Evolutionary conservation across 2,329 filamentous ascomycete species (phyloP), one percentile per base, ranked within the genome.

Genomic region (Dothidotthia symphoricarpi): DNA sequence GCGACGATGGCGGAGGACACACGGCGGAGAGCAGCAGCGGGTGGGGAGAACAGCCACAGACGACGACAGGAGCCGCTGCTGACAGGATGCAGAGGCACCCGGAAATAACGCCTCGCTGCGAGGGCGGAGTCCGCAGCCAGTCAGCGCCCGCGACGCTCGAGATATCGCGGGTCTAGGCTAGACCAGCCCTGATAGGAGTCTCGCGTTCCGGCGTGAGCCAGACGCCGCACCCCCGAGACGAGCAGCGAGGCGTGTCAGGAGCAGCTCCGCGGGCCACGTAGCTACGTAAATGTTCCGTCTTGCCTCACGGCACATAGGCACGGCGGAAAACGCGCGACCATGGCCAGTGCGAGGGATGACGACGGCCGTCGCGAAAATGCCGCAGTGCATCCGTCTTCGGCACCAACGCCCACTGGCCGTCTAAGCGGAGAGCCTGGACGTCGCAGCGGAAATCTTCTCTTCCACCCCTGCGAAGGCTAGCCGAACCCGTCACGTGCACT

Each of bases 101-200:
- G 47, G 47, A 28, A 39, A 44, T 50, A 43, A 43, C n/a, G 17
- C n/a, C 17, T 39, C 30, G 34, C 17, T 28, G 24, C 13, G 16
- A 24, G 27, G 24, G 49, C 44, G 34, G 44, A 43, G 43, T 37
- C 49, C 52, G 49, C 46, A 42, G 39, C 55, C 49, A 59, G 59
- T 61, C 28, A 44, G 19, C 25, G 16, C 15, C 19, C 11, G 10
- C 15, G 9, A 13, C 16, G 11, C 11, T 13, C n/a, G 17, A 25
- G 14, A 24, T 25, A n/a, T 33, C 22, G 28, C 42, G 39, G n/a
- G 40, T 39, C 46, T 45, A 28, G 39, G 39, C 43, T 41, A 16
- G 14, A 36, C 31, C 43, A 16, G 31, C 32, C 16, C 16, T 17
- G 34, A 22, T 34, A 31, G 7, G 19, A 6, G 19, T 22, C 9